Conservation (phyloP, 1,284 basidiomycete genomes). For the Sparassis latifolia region DNA sequence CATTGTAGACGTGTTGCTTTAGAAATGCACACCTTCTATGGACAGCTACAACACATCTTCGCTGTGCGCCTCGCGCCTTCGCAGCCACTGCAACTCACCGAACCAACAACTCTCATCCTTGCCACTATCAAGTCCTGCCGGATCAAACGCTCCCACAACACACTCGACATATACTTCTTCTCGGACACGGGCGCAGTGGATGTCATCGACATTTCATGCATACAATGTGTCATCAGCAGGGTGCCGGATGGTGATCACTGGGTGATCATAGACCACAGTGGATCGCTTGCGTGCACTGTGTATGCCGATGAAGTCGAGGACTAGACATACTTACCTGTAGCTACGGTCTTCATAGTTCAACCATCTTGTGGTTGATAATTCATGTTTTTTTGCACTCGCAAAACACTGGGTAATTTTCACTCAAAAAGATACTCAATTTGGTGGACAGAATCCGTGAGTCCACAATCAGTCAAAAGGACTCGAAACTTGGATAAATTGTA, state of each 20-base stretch:
- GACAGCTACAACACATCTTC: neutral
- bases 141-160: neutral
- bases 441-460: too few species aligned
- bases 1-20: neutral
- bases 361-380: too few species aligned
- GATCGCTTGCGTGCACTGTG: neutral
- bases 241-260: neutral
- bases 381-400: too few species aligned
- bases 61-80: neutral
- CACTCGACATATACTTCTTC: neutral
- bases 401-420: too few species aligned
- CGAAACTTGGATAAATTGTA: too few species aligned
- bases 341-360: too few species aligned
- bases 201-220: neutral
- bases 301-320: neutral
- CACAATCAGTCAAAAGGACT: too few species aligned
- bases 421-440: too few species aligned
- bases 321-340: too few species aligned
- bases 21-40: neutral
- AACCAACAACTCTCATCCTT: neutral
- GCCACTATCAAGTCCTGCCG: neutral
- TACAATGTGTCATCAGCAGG: neutral
- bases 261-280: neutral
- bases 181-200: neutral
- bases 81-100: neutral